Percentiles rank a stretch among this genome's conserved stretches.
These are phyloP conservation scores for Setaria italica DNA, from an alignment of 202 grass and related monocot species.

Conservation along the genomic window DNA sequence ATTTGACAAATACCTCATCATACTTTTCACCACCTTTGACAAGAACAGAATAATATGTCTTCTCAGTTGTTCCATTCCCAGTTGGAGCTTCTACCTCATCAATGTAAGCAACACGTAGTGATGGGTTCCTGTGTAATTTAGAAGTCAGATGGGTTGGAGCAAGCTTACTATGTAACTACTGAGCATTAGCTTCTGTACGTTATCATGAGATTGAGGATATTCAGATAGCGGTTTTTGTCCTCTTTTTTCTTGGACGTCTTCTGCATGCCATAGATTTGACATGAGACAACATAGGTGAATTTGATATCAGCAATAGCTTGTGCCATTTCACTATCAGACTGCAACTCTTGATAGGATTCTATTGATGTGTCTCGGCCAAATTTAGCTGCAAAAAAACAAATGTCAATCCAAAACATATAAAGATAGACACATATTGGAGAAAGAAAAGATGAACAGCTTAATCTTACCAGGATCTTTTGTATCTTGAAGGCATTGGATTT, in stretches of 20 bases:
- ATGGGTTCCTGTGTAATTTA: slow-evolving; percentile 62
- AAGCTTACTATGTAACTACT: slow-evolving; percentile 13
- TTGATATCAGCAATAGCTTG: slow-evolving; percentile 86
- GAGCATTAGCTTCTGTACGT: slow-evolving; percentile 50
- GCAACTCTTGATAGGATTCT: slow-evolving; percentile 42
- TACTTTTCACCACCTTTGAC: slow-evolving; percentile 90
- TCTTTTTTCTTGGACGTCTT: slow-evolving; percentile 64
- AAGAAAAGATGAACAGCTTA: slow-evolving; percentile 17
- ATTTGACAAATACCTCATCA: slow-evolving; percentile 68
- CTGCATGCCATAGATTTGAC: slow-evolving; percentile 91
- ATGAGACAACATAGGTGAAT: slow-evolving; percentile 98
- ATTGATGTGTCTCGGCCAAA: slow-evolving; percentile 38
- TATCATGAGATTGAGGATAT: slow-evolving; percentile 93
- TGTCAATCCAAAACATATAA: slow-evolving; percentile 23
- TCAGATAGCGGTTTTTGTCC: slow-evolving; percentile 72
- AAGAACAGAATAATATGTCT: slow-evolving; percentile 97
- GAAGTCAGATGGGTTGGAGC: slow-evolving; percentile 36
- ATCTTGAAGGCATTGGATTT: slow-evolving; percentile 81
- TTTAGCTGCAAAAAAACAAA: slow-evolving; percentile 57
- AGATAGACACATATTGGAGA: neutral
- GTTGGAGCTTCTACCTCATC: slow-evolving; percentile 70
- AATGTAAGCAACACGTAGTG: slow-evolving; percentile 89
- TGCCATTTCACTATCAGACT: slow-evolving; percentile 12
- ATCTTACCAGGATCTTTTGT: slow-evolving; percentile 58
- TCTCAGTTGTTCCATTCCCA: slow-evolving; percentile 57